phyloP scores from a whole-genome alignment of 371 early-diverging fungal species.

The Quaeritorhiza haematococci region DNA sequence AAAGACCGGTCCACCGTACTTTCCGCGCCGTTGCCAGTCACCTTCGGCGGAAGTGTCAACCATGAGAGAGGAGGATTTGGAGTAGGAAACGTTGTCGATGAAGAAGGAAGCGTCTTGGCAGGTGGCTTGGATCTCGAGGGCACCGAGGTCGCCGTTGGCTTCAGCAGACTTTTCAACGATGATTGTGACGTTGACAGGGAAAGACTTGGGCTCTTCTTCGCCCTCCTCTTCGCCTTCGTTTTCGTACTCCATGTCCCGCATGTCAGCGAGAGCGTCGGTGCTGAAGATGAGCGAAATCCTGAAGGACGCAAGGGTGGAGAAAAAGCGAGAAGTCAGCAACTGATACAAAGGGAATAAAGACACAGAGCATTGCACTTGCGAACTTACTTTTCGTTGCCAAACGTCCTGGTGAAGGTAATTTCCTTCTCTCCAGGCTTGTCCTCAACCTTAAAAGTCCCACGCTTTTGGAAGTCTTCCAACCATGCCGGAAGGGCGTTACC shows the following conservation, averaged over 20 bases:
- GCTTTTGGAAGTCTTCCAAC: neutral
- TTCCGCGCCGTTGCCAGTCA: slow-evolving; percentile 86
- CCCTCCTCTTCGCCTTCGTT: slow-evolving; percentile 41
- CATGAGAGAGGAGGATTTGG: slow-evolving; percentile 63
- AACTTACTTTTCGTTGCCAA: slow-evolving; percentile 84
- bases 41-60: slow-evolving; percentile 70
- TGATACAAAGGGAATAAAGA: neutral
- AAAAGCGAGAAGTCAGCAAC: neutral
- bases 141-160: slow-evolving; percentile 54
- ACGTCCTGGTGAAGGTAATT: slow-evolving; percentile 72
- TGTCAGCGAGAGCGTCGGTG: slow-evolving; percentile 72
- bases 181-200: slow-evolving; percentile 76
- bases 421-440: slow-evolving; percentile 77
- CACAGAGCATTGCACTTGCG: too few relatives aligned
- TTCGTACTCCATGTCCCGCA: slow-evolving; percentile 46
- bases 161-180: slow-evolving; percentile 51
- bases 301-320: neutral
- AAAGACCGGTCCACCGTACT: slow-evolving; percentile 89
- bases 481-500: slow-evolving; percentile 3
- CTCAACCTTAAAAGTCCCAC: slow-evolving; percentile 51
- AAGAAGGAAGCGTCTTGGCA: slow-evolving; percentile 81
- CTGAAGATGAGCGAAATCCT: slow-evolving; percentile 80
- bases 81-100: slow-evolving; percentile 75
- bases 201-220: slow-evolving; percentile 51
- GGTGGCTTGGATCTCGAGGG: slow-evolving; percentile 54